These are phyloP conservation scores for Tilletia indica DNA, from an alignment of 1,284 basidiomycete genomes.

Conservation along the genomic window DNA sequence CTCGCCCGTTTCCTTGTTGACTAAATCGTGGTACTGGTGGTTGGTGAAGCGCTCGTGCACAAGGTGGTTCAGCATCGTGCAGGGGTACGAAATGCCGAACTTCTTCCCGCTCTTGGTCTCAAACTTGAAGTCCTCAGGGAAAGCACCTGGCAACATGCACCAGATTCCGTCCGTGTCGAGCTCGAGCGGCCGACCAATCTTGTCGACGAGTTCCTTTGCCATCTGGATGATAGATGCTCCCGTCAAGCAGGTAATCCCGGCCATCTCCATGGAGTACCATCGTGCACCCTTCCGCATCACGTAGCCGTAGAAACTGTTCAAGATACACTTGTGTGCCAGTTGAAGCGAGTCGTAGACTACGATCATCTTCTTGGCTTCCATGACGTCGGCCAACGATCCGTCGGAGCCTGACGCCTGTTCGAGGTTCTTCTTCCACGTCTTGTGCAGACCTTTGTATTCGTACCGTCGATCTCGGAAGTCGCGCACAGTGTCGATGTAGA, in stretches of 20 bases:
- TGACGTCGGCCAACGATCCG: conserved; percentile 76
- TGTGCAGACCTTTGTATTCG: conserved; percentile 97
- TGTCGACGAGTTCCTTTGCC: conserved; percentile 92
- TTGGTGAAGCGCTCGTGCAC: conserved; percentile 96
- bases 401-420: conserved; percentile 68
- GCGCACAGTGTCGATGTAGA: conserved; percentile 98
- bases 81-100: conserved; percentile 92
- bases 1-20: conserved; percentile 74
- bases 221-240: conserved; percentile 99
- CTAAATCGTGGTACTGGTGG: conserved; percentile 91
- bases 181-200: conserved; percentile 94
- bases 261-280: conserved; percentile 99
- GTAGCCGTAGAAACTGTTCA: conserved; percentile 99
- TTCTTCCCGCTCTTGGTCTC: conserved; percentile 82
- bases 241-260: conserved; percentile 96
- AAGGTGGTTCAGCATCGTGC: conserved; percentile 98
- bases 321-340: conserved; percentile 98
- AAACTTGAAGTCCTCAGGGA: conserved; percentile 98
- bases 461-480: conserved; percentile 96
- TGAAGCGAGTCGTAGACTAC: conserved; percentile 99
- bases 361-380: conserved; percentile 99
- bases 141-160: conserved; percentile 98
- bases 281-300: conserved; percentile 99
- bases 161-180: conserved; percentile 99
- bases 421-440: conserved; percentile 99